Evolutionary conservation across 139 green algal species (phyloP).

Genomic region (Trebouxia sp.): DNA sequence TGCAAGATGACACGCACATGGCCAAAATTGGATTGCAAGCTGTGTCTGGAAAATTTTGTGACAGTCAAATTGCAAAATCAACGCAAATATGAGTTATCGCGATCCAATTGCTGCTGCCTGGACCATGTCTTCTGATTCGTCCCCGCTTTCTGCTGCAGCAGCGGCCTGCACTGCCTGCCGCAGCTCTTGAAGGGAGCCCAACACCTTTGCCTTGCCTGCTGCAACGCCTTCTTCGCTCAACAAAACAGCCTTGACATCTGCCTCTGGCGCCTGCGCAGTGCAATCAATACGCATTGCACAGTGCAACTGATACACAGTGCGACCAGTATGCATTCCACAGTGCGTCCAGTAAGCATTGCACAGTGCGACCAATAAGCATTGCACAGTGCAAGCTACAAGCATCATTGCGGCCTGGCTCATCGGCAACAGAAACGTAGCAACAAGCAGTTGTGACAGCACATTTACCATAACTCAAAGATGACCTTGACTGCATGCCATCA

Average conservation of each 20-base stretch:
- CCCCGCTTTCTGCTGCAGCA: neutral
- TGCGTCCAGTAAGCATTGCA: neutral
- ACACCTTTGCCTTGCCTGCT: neutral
- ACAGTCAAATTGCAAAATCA: too few relatives aligned
- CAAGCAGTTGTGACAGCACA: neutral
- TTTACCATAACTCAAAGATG: too few relatives aligned
- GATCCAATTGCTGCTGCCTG: constrained; percentile 9
- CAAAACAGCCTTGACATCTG: constrained; percentile 1
- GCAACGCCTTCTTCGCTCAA: neutral
- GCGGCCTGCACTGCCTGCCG: neutral
- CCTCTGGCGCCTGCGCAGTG: neutral
- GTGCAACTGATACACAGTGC: neutral
- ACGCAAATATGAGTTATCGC: neutral
- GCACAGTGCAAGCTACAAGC: neutral
- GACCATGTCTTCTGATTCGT: neutral
- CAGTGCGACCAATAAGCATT: neutral
- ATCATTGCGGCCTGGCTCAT: neutral
- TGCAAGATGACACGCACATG: neutral
- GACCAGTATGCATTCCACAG: neutral
- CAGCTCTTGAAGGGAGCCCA: neutral
- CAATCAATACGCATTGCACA: neutral
- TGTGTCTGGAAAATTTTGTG: too few relatives aligned
- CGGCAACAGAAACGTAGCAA: neutral
- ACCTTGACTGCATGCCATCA: too few relatives aligned
- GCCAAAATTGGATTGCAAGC: neutral